Evolutionary conservation across 805 yeast genomes (phyloP), one percentile per base, ranked within the genome.

Genomic region (Danielozyma ontarioensis): DNA sequence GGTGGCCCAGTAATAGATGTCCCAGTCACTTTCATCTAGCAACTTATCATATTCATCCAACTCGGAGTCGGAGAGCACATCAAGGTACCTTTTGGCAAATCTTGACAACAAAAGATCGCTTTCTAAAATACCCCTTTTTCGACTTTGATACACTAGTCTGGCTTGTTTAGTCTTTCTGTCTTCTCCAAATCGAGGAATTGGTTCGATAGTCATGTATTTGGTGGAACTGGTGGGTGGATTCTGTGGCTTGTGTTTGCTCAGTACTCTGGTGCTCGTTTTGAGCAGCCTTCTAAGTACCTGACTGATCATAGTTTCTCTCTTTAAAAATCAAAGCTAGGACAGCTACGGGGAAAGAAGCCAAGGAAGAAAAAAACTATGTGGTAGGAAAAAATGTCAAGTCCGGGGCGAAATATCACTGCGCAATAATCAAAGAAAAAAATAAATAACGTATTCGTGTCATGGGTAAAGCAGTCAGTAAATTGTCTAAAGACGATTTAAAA

Each of bases 11-110:
- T 93, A 93, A 59, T 86, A 93, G 40, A 93, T 89, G 59, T 93
- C 98, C 98, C 98, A 93, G 59, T 93, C 98, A n/a, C 90, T 76
- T 59, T 90, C 95, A 57, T 93, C 95, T 53, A 93, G 70, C 37
- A 93, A 61, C 36, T 70, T 55, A 52, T 90, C 97, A 57, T 86
- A 93, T 57, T 93, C 97, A 29, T 78, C 82, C 34, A 93, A 65
- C 59, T 87, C 83, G 34, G 70, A 80, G 39, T 64, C 58, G 10
- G 72, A 66, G 68, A 93, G 72, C 0, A 53, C 51, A 25, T 70
- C 59, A 42, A 93, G 64, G 51, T 84, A 75, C 51, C 74, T 74
- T 50, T 87, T 78, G 17, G 97, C 95, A 59, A 89, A 93, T 38
- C 88, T 72, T 13, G 93, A 79, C 37, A 93, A 70, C 28, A 93